A percentile compares a stretch with the other conserved stretches of the same genome.
Conservation (phyloP, 1,284 basidiomycete genomes). For the Moniliella sp. region DNA sequence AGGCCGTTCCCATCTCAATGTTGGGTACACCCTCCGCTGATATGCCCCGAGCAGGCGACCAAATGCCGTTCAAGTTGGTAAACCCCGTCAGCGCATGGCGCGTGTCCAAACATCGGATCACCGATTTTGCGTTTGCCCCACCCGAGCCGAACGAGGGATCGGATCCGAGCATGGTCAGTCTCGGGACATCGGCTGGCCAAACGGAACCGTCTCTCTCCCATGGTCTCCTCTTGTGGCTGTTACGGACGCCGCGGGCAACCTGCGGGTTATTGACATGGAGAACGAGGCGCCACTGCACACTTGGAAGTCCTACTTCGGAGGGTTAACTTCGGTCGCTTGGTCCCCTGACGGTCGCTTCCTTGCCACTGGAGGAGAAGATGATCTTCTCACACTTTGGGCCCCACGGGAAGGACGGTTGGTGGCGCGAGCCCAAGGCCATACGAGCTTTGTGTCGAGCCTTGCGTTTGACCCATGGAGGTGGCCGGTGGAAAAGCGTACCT, state of each 20-base stretch:
- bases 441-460: slow-evolving; percentile 69
- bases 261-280: slow-evolving; percentile 20
- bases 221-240: slow-evolving; percentile 19
- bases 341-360: slow-evolving; percentile 83
- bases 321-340: slow-evolving; percentile 65
- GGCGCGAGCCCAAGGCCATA: slow-evolving; percentile 89
- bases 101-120: slow-evolving; percentile 2
- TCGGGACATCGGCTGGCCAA: too few species aligned
- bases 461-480: slow-evolving; percentile 57
- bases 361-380: slow-evolving; percentile 69
- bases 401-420: slow-evolving; percentile 41
- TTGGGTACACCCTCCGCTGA: neutral
- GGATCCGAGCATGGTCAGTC: too few species aligned
- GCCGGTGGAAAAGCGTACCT: slow-evolving; percentile 38
- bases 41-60: neutral
- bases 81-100: slow-evolving; percentile 19
- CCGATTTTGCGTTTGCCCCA: slow-evolving; percentile 4
- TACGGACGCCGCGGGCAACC: slow-evolving; percentile 16
- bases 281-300: slow-evolving; percentile 11
- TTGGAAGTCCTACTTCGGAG: slow-evolving; percentile 26
- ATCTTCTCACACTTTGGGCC: slow-evolving; percentile 49
- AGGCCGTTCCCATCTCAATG: too few species aligned
- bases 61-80: neutral
- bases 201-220: too few species aligned
- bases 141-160: too few species aligned